Evolutionary conservation across 257 asterid species (phyloP), one percentile per base, ranked within the genome.

Genomic region (Solanum pimpinellifolium): DNA sequence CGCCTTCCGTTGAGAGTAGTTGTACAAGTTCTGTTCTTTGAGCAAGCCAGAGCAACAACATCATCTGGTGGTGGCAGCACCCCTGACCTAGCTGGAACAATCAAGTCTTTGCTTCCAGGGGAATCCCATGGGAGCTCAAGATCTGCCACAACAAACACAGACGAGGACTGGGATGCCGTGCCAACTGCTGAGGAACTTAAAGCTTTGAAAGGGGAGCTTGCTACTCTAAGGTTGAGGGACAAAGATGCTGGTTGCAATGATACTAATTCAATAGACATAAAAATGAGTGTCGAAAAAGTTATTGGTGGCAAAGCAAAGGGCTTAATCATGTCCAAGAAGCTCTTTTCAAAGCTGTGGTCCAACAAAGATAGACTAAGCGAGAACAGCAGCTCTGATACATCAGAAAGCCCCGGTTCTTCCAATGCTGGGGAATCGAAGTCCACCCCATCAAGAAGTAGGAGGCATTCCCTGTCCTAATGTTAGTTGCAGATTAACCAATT

Each of bases 331-430:
- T 88, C 92, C 16, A 91, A 81, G 62, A 94, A 89, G 92, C 88
- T 95, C 13, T 92, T 96, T 85, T 89, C 95, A 12, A 92, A 92
- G 70, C 91, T 96, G n/a, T 96, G 98, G 98, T 94, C 98, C 4
- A 91, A 86, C 86, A 96, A 92, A 92, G 98, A 95, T 13, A 90
- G 93, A 84, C 88, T 86, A 15, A 92, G 95, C 1, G 98, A 95
- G 92, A 93, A 90, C 83, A 95, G 98, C 88, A 92, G 97, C 92
- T 96, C 98, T 2, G 99, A 95, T 83, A 93, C 98, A 11, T 95
- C 99, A 10, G 98, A 92, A 73, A 94, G 98, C 89, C 95, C 92
- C 3, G 94, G 95, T 49, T 96, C 99, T 3, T 92, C 98, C 37
- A 92, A 89, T 49, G 96, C 94, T 0, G 98, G 94, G 85, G 98